Base-by-base conservation (phyloP, 2,329 filamentous ascomycete species). In the Monosporascus ibericus region DNA sequence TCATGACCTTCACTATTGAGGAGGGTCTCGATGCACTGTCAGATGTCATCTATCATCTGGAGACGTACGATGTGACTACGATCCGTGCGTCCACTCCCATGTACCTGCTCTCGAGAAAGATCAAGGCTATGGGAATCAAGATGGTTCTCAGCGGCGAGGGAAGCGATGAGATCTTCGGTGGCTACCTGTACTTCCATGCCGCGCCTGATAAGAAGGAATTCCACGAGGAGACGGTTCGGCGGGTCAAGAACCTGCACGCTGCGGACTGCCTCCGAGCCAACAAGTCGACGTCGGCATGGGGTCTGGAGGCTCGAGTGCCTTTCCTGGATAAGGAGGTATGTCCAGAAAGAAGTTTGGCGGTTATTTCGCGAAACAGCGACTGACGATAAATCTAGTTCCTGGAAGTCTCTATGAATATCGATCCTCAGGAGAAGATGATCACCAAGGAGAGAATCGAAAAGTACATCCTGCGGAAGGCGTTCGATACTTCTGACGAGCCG, bases 51-150 rank as follows among this genome's bases (percentile, higher is more conserved):
- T 96, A 88, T 77, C 94, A 99, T 75, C 84, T 99, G 56, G 94
- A 99, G 78, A 90, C 90, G 15, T 99, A 94, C 75, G 94, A 99
- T 70, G 94, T 99, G 25, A 99, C 94, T 50, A 99, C 94, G 3
- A 97, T 99, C 69, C 91, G 94, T 68, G 94, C 94, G 51, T 97
- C 92, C 11, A 99, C 94, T 11, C 94, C 94, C 60, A 99, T 99
- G 94, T 99, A 96, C 76, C 78, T 99, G 58, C 82, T 99, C 47
- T 94, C 90, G 56, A 86, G 95, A 70, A 99, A 99, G 80, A 99
- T 99, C 80, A 99, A 99, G 81, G 94, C 92, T 37, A 92, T 96
- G 86, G 94, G 94, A 58, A 89, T 99, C 68, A 99, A 99, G 84
- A 99, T 99, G 94, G 94, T 99, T 52, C 81, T 99, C 57, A 95